Conservation (phyloP, 2,329 filamentous ascomycete genomes). For the Calonectria crousiana region DNA sequence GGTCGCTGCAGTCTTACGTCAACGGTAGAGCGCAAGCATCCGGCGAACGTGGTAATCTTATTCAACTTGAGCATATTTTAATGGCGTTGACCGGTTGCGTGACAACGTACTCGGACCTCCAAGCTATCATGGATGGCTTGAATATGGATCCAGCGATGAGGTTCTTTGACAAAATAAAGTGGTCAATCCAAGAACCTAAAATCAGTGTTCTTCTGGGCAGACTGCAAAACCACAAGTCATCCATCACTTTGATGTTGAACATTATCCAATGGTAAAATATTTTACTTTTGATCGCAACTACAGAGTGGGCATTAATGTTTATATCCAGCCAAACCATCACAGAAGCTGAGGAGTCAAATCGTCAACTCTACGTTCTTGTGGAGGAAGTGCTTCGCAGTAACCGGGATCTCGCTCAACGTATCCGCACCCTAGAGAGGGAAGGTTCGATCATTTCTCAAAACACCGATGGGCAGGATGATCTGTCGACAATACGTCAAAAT, state of each 20-base stretch:
- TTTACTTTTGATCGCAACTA: not conserved
- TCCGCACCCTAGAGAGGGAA: not conserved
- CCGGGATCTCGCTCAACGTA: slow-evolving; percentile 1
- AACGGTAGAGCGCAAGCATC: not conserved
- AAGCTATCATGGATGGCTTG: not conserved
- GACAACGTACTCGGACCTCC: not conserved
- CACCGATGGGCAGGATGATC: not conserved
- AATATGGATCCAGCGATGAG: not conserved
- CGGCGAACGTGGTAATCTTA: not conserved
- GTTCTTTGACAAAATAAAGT: not conserved
- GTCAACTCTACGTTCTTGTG: not conserved
- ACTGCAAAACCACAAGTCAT: slow-evolving; percentile 3
- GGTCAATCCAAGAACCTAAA: not conserved
- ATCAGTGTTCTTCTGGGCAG: not conserved
- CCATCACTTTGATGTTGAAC: slow-evolving; percentile 4
- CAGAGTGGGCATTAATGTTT: not conserved
- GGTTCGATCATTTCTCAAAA: not conserved
- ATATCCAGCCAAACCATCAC: not conserved
- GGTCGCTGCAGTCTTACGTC: not conserved
- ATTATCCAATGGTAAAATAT: not conserved
- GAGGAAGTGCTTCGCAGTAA: slow-evolving; percentile 1
- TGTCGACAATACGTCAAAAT: not conserved
- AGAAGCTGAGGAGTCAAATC: not conserved
- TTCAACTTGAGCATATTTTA: not conserved
- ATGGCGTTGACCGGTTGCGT: slow-evolving; percentile 10